phyloP scores from a whole-genome alignment of 768 basidiomycete species.

The Tulasnella sp. region DNA sequence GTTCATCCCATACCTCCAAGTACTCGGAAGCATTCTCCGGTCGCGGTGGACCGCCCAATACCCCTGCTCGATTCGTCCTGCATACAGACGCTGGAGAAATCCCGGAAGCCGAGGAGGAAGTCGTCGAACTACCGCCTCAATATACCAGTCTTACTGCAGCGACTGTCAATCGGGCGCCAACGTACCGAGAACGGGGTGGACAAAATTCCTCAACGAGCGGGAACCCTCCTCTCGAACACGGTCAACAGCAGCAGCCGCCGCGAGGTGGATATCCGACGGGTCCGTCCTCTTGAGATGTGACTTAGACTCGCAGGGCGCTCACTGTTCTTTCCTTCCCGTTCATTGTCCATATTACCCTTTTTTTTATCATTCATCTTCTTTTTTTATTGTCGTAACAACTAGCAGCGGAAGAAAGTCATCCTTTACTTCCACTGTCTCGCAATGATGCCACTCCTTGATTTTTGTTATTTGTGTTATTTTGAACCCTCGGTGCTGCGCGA shows the following conservation, averaged over 20 bases:
- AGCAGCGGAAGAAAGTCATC: not conserved
- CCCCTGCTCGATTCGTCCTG: conserved; percentile 20
- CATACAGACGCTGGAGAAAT: conserved; percentile 21
- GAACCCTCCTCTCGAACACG: not conserved
- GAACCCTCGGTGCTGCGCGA: not conserved
- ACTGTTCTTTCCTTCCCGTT: not conserved
- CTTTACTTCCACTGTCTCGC: not conserved
- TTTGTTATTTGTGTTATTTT: not conserved
- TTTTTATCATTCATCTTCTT: not conserved
- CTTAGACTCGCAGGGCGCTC: not conserved
- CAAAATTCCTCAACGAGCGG: not conserved
- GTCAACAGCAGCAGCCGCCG: not conserved
- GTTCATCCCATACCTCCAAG: not conserved
- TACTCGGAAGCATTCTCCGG: conserved; percentile 10
- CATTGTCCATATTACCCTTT: not conserved
- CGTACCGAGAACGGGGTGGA: not conserved
- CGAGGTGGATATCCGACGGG: not conserved
- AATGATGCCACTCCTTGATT: not conserved
- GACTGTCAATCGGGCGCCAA: not conserved
- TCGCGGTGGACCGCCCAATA: not conserved
- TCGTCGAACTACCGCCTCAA: conserved; percentile 23
- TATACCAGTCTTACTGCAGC: conserved; percentile 6
- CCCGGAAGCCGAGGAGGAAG: conserved; percentile 12
- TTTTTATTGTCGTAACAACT: not conserved
- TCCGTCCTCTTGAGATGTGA: not conserved